phyloP scores from a whole-genome alignment of 2,329 filamentous ascomycete genomes.

The Colletotrichum limetticola region DNA sequence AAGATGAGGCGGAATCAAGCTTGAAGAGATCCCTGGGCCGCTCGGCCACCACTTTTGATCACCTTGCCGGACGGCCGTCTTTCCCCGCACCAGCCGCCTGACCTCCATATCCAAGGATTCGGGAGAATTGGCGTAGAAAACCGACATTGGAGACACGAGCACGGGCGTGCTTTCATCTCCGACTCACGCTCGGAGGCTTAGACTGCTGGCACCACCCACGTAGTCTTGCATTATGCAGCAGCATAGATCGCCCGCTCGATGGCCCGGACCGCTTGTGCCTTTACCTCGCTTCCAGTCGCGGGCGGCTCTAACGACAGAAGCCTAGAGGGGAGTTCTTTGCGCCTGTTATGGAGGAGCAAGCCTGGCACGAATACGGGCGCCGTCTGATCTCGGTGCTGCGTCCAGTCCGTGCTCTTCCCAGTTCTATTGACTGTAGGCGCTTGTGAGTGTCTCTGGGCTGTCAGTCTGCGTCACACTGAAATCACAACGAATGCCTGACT shows the following conservation, averaged over 20 bases:
- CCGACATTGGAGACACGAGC: neutral
- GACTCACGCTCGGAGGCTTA: neutral
- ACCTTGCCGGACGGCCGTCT: neutral
- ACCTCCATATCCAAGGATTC: neutral
- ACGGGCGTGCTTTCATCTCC: neutral
- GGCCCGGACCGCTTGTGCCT: neutral
- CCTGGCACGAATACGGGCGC: neutral
- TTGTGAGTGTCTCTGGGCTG: neutral
- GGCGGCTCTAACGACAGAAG: neutral
- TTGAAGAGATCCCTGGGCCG: neutral
- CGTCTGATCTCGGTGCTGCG: conserved; percentile 1
- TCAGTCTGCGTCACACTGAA: neutral
- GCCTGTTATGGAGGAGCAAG: neutral
- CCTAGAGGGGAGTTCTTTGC: neutral
- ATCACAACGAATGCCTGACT: neutral
- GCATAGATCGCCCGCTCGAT: neutral
- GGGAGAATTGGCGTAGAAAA: neutral
- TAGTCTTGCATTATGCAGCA: neutral
- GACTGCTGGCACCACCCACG: neutral
- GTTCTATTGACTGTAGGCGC: neutral
- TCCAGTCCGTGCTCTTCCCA: neutral
- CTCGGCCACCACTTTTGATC: neutral
- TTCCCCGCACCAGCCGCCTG: neutral
- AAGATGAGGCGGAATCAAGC: neutral
- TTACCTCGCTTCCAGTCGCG: neutral